phyloP scores from a whole-genome alignment of 768 basidiomycete genomes.

The Agaricus subrufescens region DNA sequence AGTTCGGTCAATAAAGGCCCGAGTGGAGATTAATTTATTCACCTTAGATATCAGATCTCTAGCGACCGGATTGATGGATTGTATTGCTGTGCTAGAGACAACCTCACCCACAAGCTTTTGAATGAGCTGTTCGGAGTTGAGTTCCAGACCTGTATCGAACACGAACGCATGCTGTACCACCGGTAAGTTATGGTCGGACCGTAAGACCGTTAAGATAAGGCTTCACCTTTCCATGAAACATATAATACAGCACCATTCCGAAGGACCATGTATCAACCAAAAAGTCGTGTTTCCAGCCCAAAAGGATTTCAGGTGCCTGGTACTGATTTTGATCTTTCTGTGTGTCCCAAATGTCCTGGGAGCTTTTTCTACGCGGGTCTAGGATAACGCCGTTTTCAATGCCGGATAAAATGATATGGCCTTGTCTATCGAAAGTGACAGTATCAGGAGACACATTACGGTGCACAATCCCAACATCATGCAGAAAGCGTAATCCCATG shows the following conservation, averaged over 20 bases:
- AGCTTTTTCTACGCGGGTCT: constrained; percentile 13
- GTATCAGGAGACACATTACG: constrained; percentile 39
- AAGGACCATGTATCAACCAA: constrained; percentile 60
- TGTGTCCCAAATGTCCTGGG: constrained; percentile 1
- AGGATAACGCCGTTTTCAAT: constrained; percentile 26
- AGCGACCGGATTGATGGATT: constrained; percentile 25
- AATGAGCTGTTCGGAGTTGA: not conserved
- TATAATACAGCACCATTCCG: constrained; percentile 45
- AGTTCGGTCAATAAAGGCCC: constrained; percentile 1
- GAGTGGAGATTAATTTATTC: constrained; percentile 3
- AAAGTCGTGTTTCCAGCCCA: constrained; percentile 50
- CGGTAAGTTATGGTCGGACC: not conserved
- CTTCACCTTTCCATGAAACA: constrained; percentile 44
- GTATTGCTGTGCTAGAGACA: constrained; percentile 14
- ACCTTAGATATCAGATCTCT: constrained; percentile 45
- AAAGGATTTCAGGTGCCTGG: constrained; percentile 48
- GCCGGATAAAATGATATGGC: constrained; percentile 42
- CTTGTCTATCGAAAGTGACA: constrained; percentile 36
- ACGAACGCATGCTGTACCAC: constrained; percentile 37
- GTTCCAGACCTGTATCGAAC: constrained; percentile 12
- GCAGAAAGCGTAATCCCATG: constrained; percentile 39
- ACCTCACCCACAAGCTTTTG: not conserved
- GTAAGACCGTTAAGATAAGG: not conserved
- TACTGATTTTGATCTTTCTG: constrained; percentile 18
- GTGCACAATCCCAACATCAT: constrained; percentile 43